Conservation (phyloP, 345 rosid genomes). For the Psidium guajava region DNA sequence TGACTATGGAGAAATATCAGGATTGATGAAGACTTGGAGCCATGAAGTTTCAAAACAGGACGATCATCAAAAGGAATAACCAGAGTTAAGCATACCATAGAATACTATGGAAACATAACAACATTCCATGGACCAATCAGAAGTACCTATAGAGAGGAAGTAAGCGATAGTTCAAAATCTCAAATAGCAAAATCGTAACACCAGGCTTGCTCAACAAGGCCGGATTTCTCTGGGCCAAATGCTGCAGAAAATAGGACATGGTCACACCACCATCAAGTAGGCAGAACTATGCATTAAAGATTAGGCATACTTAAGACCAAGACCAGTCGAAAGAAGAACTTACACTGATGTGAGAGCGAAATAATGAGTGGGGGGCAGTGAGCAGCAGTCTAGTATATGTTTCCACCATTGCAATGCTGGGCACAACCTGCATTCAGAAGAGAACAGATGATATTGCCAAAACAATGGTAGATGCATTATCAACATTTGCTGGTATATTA, state of each 20-base stretch:
- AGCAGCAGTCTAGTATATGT: constrained; percentile 91
- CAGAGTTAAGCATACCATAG: background rate
- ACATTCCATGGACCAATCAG: background rate
- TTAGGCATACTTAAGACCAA: background rate
- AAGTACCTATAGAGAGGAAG: constrained; percentile 93
- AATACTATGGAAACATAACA: background rate
- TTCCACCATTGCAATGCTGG: constrained; percentile 98
- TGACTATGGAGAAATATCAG: background rate
- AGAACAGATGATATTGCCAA: background rate
- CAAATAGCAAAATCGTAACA: constrained; percentile 84
- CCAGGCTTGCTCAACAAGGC: constrained; percentile 85
- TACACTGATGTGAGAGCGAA: constrained; percentile 88
- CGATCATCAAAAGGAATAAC: background rate
- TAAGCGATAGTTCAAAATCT: constrained; percentile 82
- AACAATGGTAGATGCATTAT: background rate
- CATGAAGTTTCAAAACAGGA: background rate
- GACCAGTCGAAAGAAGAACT: constrained; percentile 1
- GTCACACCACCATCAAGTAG: background rate
- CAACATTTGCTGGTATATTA: background rate
- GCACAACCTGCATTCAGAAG: constrained; percentile 59
- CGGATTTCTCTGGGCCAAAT: constrained; percentile 80
- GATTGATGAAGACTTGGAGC: background rate
- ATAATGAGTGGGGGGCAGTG: constrained; percentile 79
- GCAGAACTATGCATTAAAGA: background rate
- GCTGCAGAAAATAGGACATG: constrained; percentile 35